A percentile compares a stretch with the other conserved stretches of the same genome.
These are phyloP conservation scores for Aspergillus sojae DNA, from an alignment of 2,329 filamentous ascomycete species.

Conservation along the genomic window DNA sequence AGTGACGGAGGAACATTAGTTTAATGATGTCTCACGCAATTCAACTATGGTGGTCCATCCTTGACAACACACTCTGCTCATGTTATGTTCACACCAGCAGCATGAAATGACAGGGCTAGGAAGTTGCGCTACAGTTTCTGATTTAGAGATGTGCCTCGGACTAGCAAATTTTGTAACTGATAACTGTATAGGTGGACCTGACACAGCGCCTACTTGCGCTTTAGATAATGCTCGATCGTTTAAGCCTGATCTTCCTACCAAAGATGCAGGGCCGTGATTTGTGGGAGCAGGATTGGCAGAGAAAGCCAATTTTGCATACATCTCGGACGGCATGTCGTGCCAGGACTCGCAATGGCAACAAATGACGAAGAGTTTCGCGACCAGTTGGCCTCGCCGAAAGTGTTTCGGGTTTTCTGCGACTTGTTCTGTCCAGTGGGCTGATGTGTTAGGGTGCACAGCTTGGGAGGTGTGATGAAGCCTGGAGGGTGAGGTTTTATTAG, in stretches of 20 bases:
- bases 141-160: slow-evolving; percentile 14
- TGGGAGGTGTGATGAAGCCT: background rate
- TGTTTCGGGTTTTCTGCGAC: slow-evolving; percentile 18
- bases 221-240: background rate
- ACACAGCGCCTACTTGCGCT: background rate
- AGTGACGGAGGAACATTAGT: background rate
- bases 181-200: slow-evolving; percentile 4
- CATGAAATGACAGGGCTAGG: slow-evolving; percentile 56
- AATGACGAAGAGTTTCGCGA: slow-evolving; percentile 46
- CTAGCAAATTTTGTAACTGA: background rate
- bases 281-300: slow-evolving; percentile 19
- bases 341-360: slow-evolving; percentile 48
- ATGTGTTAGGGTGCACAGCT: background rate
- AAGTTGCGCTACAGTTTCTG: background rate
- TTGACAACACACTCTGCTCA: slow-evolving; percentile 69
- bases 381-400: slow-evolving; percentile 22
- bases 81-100: slow-evolving; percentile 72
- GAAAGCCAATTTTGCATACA: slow-evolving; percentile 40
- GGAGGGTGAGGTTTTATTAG: background rate
- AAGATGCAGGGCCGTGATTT: background rate
- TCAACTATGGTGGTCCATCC: slow-evolving; percentile 69
- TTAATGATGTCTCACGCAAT: slow-evolving; percentile 59
- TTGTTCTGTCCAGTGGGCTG: slow-evolving; percentile 12
- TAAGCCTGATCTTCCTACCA: background rate
- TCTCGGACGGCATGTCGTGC: slow-evolving; percentile 46